Base-by-base conservation (phyloP, 352 stramenopile genomes). In the Globisporangium solare region DNA sequence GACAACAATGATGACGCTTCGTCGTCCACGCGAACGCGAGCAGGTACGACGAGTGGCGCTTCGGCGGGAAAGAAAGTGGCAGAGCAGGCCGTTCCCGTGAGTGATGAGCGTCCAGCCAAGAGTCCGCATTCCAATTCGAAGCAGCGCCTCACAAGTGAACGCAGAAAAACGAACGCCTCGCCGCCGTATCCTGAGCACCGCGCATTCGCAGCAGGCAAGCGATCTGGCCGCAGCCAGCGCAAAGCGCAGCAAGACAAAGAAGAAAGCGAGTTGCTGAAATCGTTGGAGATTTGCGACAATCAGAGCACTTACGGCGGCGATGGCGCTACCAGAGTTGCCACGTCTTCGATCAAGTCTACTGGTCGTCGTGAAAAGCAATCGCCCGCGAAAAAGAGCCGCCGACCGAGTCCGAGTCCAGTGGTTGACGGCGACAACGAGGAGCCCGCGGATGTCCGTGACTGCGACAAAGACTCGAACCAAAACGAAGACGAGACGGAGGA, bases 401-500 rank as follows among this genome's bases (percentile, higher is more conserved):
- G 7, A n/a, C 21, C 21, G 21, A 52, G 24, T 41, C 17, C 13
- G 35, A 47, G 14, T 37, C 43, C 47, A 35, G 27, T 35, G 27
- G 5, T 35, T 35, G 27, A 35, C 51, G 22, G 27, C n/a, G 18
- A 63, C 49, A 14, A 53, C 31, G 51, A 61, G 6, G 69, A 71
- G 27, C 53, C 51, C 13, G 13, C n/a, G 2, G 51, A 64, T 20
- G 18, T 64, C 3, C 49, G 56, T 6, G 31, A 54, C 13, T 62
- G 60, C 42, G 55, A 68, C 1, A 60, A 53, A 2, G 69, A 79
- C 14, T 88, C 73, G 18, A 90, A 88, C 52, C 74, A 87, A 31
- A 74, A 70, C 32, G 76, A 83, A n/a, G 74, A 73, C 11, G 72
- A 91, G 11, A 64, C 62, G 14, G 83, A 93, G 61, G 67, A 79